Conservation (phyloP, 1,139 yeast species). For the Yamadazyma triangularis region DNA sequence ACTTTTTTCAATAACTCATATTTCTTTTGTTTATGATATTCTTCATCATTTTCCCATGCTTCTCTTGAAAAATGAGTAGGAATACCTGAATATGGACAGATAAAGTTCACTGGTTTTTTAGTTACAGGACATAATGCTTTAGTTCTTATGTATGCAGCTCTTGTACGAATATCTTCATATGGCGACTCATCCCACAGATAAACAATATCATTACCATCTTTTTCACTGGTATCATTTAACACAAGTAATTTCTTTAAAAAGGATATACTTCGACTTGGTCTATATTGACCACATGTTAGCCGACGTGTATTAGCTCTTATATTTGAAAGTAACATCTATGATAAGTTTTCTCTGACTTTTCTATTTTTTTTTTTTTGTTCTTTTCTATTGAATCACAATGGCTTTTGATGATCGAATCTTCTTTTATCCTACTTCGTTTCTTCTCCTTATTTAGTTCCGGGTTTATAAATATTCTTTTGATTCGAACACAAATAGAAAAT, state of each 20-base stretch:
- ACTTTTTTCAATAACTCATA: slow-evolving; percentile 79
- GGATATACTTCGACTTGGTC: slow-evolving; percentile 21
- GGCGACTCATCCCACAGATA: slow-evolving; percentile 85
- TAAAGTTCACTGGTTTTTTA: slow-evolving; percentile 68
- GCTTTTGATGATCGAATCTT: too few species aligned
- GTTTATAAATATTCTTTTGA: too few species aligned
- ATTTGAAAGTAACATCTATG: slow-evolving; percentile 1
- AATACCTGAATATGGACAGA: slow-evolving; percentile 91
- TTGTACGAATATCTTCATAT: slow-evolving; percentile 75
- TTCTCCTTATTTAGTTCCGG: too few species aligned
- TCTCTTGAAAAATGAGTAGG: slow-evolving; percentile 91
- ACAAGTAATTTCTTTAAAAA: slow-evolving; percentile 37
- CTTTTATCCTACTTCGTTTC: too few species aligned
- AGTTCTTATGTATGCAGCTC: slow-evolving; percentile 89
- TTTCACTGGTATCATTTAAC: slow-evolving; percentile 21
- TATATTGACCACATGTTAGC: too few species aligned
- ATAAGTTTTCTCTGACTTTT: background rate
- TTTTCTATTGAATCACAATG: too few species aligned
- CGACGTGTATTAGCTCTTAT: too few species aligned
- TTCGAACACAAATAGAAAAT: too few species aligned
- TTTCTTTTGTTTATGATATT: slow-evolving; percentile 62
- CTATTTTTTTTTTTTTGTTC: too few species aligned
- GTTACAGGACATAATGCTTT: slow-evolving; percentile 92
- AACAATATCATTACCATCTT: slow-evolving; percentile 7
- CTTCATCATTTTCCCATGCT: slow-evolving; percentile 81